These are phyloP conservation scores for Cryptococcus maquisensis DNA, from an alignment of 1,284 basidiomycete species.

Conservation along the genomic window DNA sequence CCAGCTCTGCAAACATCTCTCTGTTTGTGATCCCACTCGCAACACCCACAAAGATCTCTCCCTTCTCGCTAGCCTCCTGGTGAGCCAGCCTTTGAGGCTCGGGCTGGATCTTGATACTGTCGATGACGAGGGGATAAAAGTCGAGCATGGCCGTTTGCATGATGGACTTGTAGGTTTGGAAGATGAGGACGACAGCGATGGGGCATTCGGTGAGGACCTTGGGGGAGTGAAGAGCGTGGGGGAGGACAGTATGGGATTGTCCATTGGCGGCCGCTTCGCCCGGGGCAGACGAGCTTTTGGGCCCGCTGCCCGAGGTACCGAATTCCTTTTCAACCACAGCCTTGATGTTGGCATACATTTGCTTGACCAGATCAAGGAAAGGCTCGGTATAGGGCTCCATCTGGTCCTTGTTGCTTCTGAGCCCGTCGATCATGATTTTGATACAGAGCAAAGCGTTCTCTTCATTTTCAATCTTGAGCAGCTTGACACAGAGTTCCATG, in stretches of 20 bases:
- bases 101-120: slow-evolving; percentile 70
- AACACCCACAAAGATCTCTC: slow-evolving; percentile 79
- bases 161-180: slow-evolving; percentile 71
- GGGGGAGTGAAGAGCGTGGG: slow-evolving; percentile 69
- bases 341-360: slow-evolving; percentile 73
- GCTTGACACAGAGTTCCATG: slow-evolving; percentile 68
- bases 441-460: slow-evolving; percentile 88
- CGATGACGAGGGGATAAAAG: slow-evolving; percentile 69
- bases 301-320: slow-evolving; percentile 26
- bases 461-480: slow-evolving; percentile 89
- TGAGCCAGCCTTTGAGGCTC: slow-evolving; percentile 82
- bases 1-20: slow-evolving; percentile 78
- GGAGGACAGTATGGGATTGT: slow-evolving; percentile 11
- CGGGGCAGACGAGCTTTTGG: slow-evolving; percentile 21
- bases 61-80: slow-evolving; percentile 71
- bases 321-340: slow-evolving; percentile 73
- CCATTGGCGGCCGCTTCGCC: slow-evolving; percentile 15
- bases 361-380: slow-evolving; percentile 70
- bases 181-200: slow-evolving; percentile 86
- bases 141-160: slow-evolving; percentile 64
- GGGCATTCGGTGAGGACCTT: slow-evolving; percentile 94
- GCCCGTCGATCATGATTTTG: slow-evolving; percentile 82
- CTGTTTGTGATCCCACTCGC: slow-evolving; percentile 69
- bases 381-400: slow-evolving; percentile 74
- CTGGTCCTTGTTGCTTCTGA: slow-evolving; percentile 53